Percentiles rank a stretch among this genome's conserved stretches.
Evolutionary conservation across 306 rosid genomes (phyloP).

Genomic region (Luffa acutangula): DNA sequence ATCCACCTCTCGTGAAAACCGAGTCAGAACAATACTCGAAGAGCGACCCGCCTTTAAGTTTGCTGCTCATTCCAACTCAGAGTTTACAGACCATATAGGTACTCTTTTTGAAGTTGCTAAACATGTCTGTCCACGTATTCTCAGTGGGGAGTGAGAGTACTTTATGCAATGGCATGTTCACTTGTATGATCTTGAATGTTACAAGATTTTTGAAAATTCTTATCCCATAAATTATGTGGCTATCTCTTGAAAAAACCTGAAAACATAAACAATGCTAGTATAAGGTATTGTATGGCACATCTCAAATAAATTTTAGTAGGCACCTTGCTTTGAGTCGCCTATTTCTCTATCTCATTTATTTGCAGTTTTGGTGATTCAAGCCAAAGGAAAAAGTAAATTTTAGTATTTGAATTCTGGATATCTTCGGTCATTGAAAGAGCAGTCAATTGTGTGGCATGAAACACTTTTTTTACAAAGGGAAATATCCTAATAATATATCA

Average conservation of each 20-base stretch:
- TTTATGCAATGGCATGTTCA: not conserved
- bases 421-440: not conserved
- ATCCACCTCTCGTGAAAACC: constrained; percentile 61
- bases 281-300: not conserved
- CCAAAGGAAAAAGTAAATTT: not conserved
- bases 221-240: not conserved
- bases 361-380: not conserved
- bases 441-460: not conserved
- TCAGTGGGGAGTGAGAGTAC: not conserved
- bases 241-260: not conserved
- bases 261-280: not conserved
- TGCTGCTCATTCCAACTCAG: constrained; percentile 43
- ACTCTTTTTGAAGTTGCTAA: constrained; percentile 8
- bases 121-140: not conserved
- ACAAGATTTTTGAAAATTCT: not conserved
- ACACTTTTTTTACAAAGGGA: not conserved
- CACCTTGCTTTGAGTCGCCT: not conserved
- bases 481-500: not conserved
- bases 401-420: not conserved
- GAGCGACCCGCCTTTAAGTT: constrained; percentile 51
- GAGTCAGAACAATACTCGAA: constrained; percentile 24
- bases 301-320: not conserved
- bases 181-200: not conserved
- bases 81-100: constrained; percentile 38
- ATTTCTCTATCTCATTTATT: not conserved